Percentiles rank a stretch among this genome's conserved stretches.
Conservation (phyloP, 179 eudicot species). For the Actinidia polygama region DNA sequence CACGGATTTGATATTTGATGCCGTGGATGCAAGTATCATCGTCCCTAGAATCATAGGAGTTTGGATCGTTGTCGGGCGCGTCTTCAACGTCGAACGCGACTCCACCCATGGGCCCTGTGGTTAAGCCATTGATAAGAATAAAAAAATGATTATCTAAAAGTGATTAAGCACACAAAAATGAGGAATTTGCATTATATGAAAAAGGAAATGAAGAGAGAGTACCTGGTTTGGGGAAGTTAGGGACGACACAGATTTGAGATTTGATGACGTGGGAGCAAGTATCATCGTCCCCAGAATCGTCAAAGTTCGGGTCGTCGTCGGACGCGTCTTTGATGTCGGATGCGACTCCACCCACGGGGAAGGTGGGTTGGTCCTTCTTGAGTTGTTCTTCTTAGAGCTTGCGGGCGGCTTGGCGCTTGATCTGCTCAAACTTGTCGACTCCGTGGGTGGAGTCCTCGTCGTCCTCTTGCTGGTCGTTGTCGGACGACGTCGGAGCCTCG, state of each 20-base stretch:
- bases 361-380: slow-evolving; percentile 58
- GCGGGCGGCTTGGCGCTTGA: slow-evolving; percentile 72
- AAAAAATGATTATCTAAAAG: neutral
- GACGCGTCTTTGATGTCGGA: slow-evolving; percentile 80
- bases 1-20: slow-evolving; percentile 58
- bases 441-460: slow-evolving; percentile 91
- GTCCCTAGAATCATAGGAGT: too few species aligned
- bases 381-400: slow-evolving; percentile 68
- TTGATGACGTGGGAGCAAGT: slow-evolving; percentile 54
- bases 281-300: slow-evolving; percentile 48
- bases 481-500: slow-evolving; percentile 65
- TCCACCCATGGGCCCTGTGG: slow-evolving; percentile 64
- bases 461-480: slow-evolving; percentile 93
- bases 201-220: neutral
- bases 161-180: neutral
- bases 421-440: slow-evolving; percentile 78
- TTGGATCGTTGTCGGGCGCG: too few species aligned
- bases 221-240: slow-evolving; percentile 73
- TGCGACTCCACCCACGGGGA: slow-evolving; percentile 68
- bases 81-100: too few species aligned
- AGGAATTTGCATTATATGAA: neutral
- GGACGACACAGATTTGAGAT: slow-evolving; percentile 58
- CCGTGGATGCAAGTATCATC: slow-evolving; percentile 55
- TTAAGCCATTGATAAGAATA: neutral
- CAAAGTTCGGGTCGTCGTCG: too few species aligned